Conservation (phyloP, 257 asterid genomes). For the Solanum ossicruentum region DNA sequence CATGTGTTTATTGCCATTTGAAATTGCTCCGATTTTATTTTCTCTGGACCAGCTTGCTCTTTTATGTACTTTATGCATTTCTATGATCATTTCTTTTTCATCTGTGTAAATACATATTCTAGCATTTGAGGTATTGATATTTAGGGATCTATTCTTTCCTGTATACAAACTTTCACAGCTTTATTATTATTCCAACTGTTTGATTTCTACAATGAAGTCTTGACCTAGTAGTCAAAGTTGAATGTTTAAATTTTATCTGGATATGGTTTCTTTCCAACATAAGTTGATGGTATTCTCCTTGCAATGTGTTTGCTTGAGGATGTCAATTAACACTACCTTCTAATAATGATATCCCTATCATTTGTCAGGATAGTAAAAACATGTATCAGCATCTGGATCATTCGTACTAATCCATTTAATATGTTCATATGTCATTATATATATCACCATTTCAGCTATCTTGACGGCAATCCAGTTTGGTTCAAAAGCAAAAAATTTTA, state of each 20-base stretch:
- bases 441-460: background rate
- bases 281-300: background rate
- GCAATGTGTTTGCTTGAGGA: background rate
- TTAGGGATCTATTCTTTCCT: background rate
- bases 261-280: background rate
- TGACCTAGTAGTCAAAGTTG: background rate
- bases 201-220: background rate
- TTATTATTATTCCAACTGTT: background rate
- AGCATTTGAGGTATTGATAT: background rate
- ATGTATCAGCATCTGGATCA: background rate
- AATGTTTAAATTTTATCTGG: background rate
- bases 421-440: background rate
- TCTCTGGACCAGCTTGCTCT: background rate
- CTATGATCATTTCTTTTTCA: background rate
- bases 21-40: background rate
- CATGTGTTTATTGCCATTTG: background rate
- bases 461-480: background rate
- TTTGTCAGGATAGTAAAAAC: background rate
- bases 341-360: background rate
- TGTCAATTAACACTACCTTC: background rate
- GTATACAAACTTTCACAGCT: background rate
- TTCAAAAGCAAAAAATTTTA: background rate
- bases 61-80: background rate
- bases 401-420: background rate
- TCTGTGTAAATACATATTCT: background rate